These are phyloP conservation scores for Skeletonema marinoi DNA, from an alignment of 108 stramenopile species.

Conservation along the genomic window DNA sequence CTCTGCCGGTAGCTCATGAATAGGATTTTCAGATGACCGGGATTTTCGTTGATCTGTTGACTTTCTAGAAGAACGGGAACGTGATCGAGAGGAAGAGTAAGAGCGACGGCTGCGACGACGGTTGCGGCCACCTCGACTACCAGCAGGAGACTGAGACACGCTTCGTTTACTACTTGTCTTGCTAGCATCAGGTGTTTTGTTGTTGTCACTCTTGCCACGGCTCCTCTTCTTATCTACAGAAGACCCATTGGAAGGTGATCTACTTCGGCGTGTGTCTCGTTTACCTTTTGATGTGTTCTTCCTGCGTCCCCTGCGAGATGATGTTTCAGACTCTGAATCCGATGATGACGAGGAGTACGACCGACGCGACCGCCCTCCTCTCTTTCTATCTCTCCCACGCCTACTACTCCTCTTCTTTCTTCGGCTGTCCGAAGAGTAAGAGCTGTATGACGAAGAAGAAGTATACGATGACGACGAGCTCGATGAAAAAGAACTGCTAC, in stretches of 20 bases:
- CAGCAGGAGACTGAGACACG: constrained; percentile 13
- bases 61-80: not conserved
- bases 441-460: constrained; percentile 53
- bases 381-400: constrained; percentile 17
- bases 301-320: constrained; percentile 8
- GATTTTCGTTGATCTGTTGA: not conserved
- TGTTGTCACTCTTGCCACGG: not conserved
- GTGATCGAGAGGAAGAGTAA: constrained; percentile 18
- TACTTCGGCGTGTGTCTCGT: not conserved
- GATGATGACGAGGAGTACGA: constrained; percentile 40
- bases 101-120: not conserved
- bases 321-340: constrained; percentile 9
- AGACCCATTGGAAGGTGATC: not conserved
- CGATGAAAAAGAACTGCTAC: constrained; percentile 42
- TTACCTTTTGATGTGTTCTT: constrained; percentile 15
- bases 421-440: constrained; percentile 44
- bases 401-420: constrained; percentile 28
- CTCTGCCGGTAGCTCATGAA: constrained; percentile 1
- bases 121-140: constrained; percentile 3
- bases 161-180: constrained; percentile 4
- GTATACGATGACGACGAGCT: constrained; percentile 47
- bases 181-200: constrained; percentile 8
- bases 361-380: constrained; percentile 10
- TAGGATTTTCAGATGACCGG: not conserved
- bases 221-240: constrained; percentile 7